Conservation (phyloP, 352 stramenopile genomes). For the Blastocystis sp. region DNA sequence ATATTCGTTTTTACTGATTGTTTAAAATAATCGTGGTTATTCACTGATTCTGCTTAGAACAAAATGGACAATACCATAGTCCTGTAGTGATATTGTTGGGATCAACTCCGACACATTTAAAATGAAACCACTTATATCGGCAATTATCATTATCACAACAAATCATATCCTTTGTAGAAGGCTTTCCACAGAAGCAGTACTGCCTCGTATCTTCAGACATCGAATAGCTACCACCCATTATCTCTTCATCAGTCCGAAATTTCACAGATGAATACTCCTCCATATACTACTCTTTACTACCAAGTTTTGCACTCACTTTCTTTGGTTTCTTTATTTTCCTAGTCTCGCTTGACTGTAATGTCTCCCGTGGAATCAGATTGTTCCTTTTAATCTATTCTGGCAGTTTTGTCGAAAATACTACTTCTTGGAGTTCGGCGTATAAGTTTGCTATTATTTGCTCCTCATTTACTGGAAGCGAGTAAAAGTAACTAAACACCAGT, state of each 20-base stretch:
- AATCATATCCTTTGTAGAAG: conserved; percentile 52
- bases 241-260: background rate
- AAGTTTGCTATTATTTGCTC: background rate
- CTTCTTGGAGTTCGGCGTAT: background rate
- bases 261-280: background rate
- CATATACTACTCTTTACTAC: background rate
- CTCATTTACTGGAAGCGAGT: background rate
- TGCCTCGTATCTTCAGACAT: background rate
- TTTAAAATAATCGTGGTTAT: background rate
- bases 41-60: background rate
- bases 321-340: conserved; percentile 4
- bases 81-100: background rate
- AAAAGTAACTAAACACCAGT: background rate
- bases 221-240: background rate
- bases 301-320: background rate
- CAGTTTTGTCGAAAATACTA: background rate
- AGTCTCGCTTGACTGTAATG: background rate
- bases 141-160: conserved; percentile 57
- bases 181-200: conserved; percentile 24
- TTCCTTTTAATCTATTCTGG: background rate
- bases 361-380: background rate
- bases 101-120: conserved; percentile 22
- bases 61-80: conserved; percentile 36
- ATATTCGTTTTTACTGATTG: background rate
- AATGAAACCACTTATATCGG: conserved; percentile 61